phyloP scores from a whole-genome alignment of 2,329 filamentous ascomycete genomes.

The Ophiocordyceps australis region DNA sequence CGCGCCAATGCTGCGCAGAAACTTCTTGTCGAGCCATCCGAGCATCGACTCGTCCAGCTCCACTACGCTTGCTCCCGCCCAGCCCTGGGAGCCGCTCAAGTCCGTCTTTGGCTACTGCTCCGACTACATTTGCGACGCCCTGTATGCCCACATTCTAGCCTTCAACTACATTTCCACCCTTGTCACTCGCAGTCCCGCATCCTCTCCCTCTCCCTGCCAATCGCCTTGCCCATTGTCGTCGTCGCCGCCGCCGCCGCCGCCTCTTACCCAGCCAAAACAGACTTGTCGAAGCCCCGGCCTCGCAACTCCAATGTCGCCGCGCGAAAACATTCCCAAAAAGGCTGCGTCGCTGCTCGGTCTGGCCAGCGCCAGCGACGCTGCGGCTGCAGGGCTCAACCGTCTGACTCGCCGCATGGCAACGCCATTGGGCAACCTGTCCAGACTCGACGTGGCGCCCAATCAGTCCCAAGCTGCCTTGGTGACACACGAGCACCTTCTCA shows the following conservation, averaged over 20 bases:
- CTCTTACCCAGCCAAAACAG: no score
- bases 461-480: no score
- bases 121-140: conserved; percentile 36
- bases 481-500: conserved; percentile 20
- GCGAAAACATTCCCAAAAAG: conserved; percentile 27
- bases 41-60: conserved; percentile 4
- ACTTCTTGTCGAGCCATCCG: conserved; percentile 1
- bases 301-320: conserved; percentile 7
- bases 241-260: no score
- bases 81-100: conserved; percentile 25
- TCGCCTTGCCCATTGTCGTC: no score
- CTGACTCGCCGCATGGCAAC: conserved; percentile 9
- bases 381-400: conserved; percentile 6
- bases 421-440: conserved; percentile 9
- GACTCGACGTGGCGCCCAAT: no score
- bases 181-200: conserved; percentile 7
- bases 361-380: conserved; percentile 7
- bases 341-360: conserved; percentile 33
- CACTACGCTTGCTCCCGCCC: conserved; percentile 6
- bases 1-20: conserved; percentile 1
- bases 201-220: no score
- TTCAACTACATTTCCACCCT: conserved; percentile 36
- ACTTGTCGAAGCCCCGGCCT: conserved; percentile 4
- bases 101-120: conserved; percentile 33
- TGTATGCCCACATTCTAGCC: conserved; percentile 40